phyloP scores from a whole-genome alignment of 495 filamentous ascomycete genomes.

The Lasiosphaeria hispida region DNA sequence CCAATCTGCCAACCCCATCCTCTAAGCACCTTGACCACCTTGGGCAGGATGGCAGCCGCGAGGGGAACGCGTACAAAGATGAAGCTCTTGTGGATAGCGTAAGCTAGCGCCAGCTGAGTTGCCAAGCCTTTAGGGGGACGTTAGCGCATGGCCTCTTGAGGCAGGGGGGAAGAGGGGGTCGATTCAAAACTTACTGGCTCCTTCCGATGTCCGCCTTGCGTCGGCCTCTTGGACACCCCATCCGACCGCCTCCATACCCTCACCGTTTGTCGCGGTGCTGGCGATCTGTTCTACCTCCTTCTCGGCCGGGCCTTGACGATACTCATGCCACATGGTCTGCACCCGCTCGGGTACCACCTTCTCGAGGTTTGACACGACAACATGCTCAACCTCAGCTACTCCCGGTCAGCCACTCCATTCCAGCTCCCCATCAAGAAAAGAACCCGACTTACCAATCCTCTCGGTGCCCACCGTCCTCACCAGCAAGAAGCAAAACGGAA shows the following conservation, averaged over 20 bases:
- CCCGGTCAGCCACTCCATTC: neutral
- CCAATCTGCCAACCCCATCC: constrained; percentile 73
- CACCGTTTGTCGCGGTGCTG: constrained; percentile 7
- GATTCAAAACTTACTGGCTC: constrained; percentile 49
- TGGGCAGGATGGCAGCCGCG: constrained; percentile 85
- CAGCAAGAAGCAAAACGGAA: constrained; percentile 89
- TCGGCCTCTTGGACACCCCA: constrained; percentile 56
- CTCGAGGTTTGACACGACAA: constrained; percentile 45
- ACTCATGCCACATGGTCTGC: constrained; percentile 42
- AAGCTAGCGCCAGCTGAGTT: constrained; percentile 90
- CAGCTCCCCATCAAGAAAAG: neutral
- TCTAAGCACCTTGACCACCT: constrained; percentile 81
- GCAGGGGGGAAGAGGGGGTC: neutral
- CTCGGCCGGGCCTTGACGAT: constrained; percentile 31
- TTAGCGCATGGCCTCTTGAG: constrained; percentile 1
- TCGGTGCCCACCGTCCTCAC: constrained; percentile 83
- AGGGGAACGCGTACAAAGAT: constrained; percentile 92
- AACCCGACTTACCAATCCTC: constrained; percentile 58
- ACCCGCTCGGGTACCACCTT: constrained; percentile 52
- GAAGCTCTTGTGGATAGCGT: constrained; percentile 97
- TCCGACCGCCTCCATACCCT: constrained; percentile 37
- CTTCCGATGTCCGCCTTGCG: constrained; percentile 42
- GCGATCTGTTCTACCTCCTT: constrained; percentile 24
- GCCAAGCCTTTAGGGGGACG: constrained; percentile 42
- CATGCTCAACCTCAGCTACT: constrained; percentile 50